Percentiles rank a stretch among this genome's conserved stretches.
phyloP scores from a whole-genome alignment of 768 basidiomycete genomes.

The Boletus sensibilis region DNA sequence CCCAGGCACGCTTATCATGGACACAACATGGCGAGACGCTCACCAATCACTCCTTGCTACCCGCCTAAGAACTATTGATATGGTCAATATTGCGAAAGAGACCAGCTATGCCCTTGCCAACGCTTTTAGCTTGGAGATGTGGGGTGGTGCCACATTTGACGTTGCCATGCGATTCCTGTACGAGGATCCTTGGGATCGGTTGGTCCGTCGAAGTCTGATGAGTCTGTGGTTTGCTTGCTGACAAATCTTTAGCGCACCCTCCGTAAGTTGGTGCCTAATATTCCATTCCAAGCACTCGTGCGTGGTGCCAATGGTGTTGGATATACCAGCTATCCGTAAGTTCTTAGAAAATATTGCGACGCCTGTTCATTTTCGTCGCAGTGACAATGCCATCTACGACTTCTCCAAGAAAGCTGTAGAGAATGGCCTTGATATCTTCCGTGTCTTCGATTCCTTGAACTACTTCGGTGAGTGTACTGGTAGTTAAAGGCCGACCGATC shows the following conservation, averaged over 20 bases:
- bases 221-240: slow-evolving; percentile 5
- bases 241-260: slow-evolving; percentile 65
- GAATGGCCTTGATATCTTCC: slow-evolving; percentile 99
- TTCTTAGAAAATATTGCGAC: slow-evolving; percentile 5
- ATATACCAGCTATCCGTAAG: slow-evolving; percentile 96
- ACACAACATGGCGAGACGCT: slow-evolving; percentile 99
- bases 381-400: slow-evolving; percentile 98
- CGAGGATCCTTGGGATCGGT: slow-evolving; percentile 98
- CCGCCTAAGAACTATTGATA: slow-evolving; percentile 92
- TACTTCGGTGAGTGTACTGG: slow-evolving; percentile 73
- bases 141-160: slow-evolving; percentile 99
- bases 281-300: slow-evolving; percentile 96
- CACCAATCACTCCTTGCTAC: slow-evolving; percentile 98
- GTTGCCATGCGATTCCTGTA: slow-evolving; percentile 99
- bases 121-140: slow-evolving; percentile 96
- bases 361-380: slow-evolving; percentile 30
- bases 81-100: slow-evolving; percentile 98
- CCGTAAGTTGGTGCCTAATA: slow-evolving; percentile 95
- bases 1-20: slow-evolving; percentile 93
- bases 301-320: slow-evolving; percentile 99
- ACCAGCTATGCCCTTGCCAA: slow-evolving; percentile 94
- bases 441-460: slow-evolving; percentile 98
- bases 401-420: slow-evolving; percentile 99
- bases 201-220: slow-evolving; percentile 49
- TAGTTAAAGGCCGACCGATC: not conserved